Base-by-base conservation (phyloP, 2,329 filamentous ascomycete species). In the Sporothrix mexicana region DNA sequence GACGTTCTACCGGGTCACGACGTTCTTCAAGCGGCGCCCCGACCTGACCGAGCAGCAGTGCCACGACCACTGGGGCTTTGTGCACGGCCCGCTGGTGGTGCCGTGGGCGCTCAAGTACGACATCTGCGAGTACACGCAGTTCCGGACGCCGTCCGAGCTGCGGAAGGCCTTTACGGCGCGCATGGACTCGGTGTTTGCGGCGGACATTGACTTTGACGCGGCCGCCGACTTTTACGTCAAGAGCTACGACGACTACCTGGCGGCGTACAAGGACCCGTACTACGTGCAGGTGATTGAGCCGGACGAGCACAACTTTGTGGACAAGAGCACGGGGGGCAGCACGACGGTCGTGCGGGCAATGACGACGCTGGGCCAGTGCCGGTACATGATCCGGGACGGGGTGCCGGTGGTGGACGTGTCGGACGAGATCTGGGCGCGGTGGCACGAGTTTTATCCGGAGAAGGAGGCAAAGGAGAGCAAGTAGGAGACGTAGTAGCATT, bases 21-120 rank as follows among this genome's bases (percentile, higher is more conserved):
- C 45, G 20, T 67, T 67, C 45, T 67, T 67, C 45, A 67, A 67
- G 64, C 64, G 64, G 23, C 64, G 64, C 64, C 64, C 64, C 23
- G 64, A 67, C 23, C 10, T 67, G 13, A 49, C 64, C 2, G 64
- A 67, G 10, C 2, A 51, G 13, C 43, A 49, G 7, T 67, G 64
- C 45, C 45, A 67, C 45, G 45, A 67, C 64, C 64, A 67, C 64
- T 67, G 64, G 64, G 45, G 43, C 64, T 51, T 49, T 15, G 64
- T 67, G 10, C 43, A 67, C 45, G 64, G 43, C 1, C 64, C 64
- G 1, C 64, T 67, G n/a, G 43, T 49, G 9, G 64, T 67, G 43
- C 64, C 64, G 12, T 67, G 64, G 64, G 64, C 64, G 5, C 43
- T 67, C 64, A 67, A 67, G 64, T 51, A 66, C 61, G 61, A 41